Conservation (phyloP, 2,329 filamentous ascomycete species). For the Xylariaceae sp. region DNA sequence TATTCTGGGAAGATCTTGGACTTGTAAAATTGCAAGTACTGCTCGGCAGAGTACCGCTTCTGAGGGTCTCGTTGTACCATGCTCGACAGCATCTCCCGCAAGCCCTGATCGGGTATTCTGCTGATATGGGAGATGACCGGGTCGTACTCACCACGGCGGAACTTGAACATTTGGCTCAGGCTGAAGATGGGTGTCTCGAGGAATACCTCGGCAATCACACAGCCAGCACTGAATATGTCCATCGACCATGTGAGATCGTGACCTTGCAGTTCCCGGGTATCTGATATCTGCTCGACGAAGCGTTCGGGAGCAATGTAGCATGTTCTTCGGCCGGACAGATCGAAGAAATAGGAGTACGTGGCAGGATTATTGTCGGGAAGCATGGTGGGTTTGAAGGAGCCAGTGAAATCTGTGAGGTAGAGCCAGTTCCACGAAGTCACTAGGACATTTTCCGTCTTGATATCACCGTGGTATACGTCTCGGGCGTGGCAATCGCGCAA, state of each 20-base stretch:
- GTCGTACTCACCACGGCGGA: conserved; percentile 87
- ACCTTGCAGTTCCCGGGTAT: conserved; percentile 51
- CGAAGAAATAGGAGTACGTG: conserved; percentile 97
- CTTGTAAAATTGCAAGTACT: conserved; percentile 90
- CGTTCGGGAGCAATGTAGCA: conserved; percentile 95
- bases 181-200: conserved; percentile 95
- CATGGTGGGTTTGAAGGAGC: conserved; percentile 89
- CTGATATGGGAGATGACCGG: conserved; percentile 75
- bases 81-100: conserved; percentile 84
- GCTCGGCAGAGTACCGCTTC: conserved; percentile 85
- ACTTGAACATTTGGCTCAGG: conserved; percentile 93
- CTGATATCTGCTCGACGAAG: conserved; percentile 56
- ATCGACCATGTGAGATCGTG: conserved; percentile 80
- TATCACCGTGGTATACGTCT: conserved; percentile 93
- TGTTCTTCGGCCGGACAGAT: conserved; percentile 83
- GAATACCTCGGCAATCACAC: conserved; percentile 94
- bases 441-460: conserved; percentile 95
- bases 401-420: conserved; percentile 95
- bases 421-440: conserved; percentile 99
- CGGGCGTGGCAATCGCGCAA: conserved; percentile 86
- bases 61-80: conserved; percentile 96
- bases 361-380: conserved; percentile 95
- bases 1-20: conserved; percentile 91
- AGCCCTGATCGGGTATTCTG: conserved; percentile 81
- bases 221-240: conserved; percentile 97